phyloP scores from a whole-genome alignment of 1,284 basidiomycete genomes.

The Leccinum holopus region DNA sequence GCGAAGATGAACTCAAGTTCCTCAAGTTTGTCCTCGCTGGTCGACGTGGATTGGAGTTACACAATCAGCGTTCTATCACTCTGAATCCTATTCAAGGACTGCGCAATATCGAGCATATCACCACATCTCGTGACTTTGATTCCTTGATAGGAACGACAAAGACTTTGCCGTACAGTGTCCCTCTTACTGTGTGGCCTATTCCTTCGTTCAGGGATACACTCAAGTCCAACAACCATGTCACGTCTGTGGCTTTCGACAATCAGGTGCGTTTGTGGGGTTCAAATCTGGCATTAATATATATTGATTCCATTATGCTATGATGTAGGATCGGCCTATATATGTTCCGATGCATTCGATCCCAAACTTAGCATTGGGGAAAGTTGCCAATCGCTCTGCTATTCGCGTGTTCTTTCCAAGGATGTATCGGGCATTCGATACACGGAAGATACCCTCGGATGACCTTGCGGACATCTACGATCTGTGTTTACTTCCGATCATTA shows the following conservation, averaged over 20 bases:
- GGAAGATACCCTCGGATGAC: neutral
- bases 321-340: neutral
- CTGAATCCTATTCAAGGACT: neutral
- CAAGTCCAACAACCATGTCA: neutral
- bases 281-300: neutral
- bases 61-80: neutral
- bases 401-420: neutral
- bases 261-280: neutral
- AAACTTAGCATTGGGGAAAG: neutral
- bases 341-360: neutral
- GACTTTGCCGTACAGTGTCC: neutral
- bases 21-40: neutral
- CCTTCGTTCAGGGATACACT: neutral
- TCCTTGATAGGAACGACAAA: neutral
- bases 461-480: neutral
- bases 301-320: neutral
- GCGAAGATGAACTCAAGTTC: neutral
- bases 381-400: neutral
- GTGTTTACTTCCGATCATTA: neutral
- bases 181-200: neutral
- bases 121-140: neutral
- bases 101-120: neutral
- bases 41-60: neutral
- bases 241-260: neutral
- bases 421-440: neutral